Base-by-base conservation (phyloP, 2,329 filamentous ascomycete species). In the Hypoxylon sp. region DNA sequence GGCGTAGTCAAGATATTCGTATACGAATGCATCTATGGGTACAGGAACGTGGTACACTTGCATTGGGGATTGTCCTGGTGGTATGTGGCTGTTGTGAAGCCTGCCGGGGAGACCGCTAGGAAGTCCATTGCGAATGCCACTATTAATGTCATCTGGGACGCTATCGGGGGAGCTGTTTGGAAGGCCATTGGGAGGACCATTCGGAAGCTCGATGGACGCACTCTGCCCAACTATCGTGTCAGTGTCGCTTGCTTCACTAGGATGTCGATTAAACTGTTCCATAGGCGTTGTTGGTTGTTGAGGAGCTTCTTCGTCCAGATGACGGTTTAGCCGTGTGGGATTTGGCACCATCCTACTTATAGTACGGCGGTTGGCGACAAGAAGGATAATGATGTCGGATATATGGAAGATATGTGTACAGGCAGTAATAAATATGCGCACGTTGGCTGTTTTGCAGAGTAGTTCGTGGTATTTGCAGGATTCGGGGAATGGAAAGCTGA, bases 1-100 rank as follows among this genome's bases (percentile, higher is more conserved):
- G 5, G 62, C 30, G 58, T 81, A 82, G 57, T 54, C 25, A 25
- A 21, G 3, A 29, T n/a, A 9, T 11, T 27, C 29, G 48, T 6
- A 2, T 21, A 23, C 9, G 7, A 11, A 11, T 12, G 14, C 16
- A 23, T 3, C 14, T 30, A 9, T 30, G 11, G 23, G 21, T n/a
- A 30, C 16, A 69, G 52, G 37, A 2, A 41, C 21, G 11, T 21
- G 37, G 37, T 19, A 11, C 16, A 11, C 16, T 41, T 19, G 37
- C 16, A 9, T 16, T 21, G 37, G 16, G n/a, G 2, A 11, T 19
- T 41, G 37, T 21, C 16, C 37, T 19, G 16, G 16, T 21, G 16
- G 37, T 19, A 8, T 3, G 16, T 21, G 37, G 3, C 37, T 16
- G 9, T 41, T 41, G 11, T 7, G 37, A 21, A 41, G 8, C 16